phyloP scores from a whole-genome alignment of 495 filamentous ascomycete genomes.

The Daldinia concentrica region DNA sequence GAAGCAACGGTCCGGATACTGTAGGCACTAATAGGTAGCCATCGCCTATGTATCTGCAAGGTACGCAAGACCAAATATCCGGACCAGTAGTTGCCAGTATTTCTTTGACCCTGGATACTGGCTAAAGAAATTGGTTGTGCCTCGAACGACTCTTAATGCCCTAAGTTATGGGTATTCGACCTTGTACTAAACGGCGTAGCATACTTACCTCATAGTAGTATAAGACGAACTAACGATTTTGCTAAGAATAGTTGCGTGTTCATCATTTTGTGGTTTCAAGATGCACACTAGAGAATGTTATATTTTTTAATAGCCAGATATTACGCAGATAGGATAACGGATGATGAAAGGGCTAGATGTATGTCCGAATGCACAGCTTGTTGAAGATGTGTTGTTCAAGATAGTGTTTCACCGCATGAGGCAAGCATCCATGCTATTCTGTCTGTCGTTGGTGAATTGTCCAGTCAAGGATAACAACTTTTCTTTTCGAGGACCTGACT shows the following conservation, averaged over 20 bases:
- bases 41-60: conserved; percentile 26
- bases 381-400: conserved; percentile 42
- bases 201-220: conserved; percentile 7
- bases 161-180: conserved; percentile 15
- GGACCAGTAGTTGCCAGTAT: conserved; percentile 14
- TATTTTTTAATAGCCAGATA: conserved; percentile 18
- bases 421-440: conserved; percentile 17
- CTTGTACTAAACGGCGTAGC: conserved; percentile 31
- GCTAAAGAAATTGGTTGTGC: conserved; percentile 29
- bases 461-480: conserved; percentile 21
- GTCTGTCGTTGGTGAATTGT: conserved; percentile 30
- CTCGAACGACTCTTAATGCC: conserved; percentile 1
- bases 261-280: conserved; percentile 24
- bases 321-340: conserved; percentile 20
- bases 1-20: conserved; percentile 2
- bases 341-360: conserved; percentile 1
- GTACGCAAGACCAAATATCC: conserved; percentile 29
- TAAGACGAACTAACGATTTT: conserved; percentile 22
- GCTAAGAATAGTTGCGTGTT: conserved; percentile 39
- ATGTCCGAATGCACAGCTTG: conserved; percentile 3
- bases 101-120: conserved; percentile 20
- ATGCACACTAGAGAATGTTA: conserved; percentile 20
- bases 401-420: conserved; percentile 39
- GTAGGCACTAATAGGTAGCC: background rate
- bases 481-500: conserved; percentile 10